Conservation (phyloP, 192 early-diverging fungal species). For the Podila epigama region DNA sequence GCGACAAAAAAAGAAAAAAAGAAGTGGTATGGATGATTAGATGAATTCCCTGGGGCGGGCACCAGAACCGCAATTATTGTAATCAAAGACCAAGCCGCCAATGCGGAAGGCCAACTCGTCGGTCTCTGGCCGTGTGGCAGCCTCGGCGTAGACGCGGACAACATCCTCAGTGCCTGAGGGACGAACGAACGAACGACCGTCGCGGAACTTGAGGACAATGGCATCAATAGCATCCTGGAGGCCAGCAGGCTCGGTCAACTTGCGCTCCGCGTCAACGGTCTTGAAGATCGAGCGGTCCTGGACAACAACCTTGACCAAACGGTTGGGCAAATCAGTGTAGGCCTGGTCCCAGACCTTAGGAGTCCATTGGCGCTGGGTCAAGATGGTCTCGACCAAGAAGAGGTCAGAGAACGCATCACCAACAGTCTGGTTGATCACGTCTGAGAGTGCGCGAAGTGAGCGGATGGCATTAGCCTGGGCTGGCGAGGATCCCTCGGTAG, state of each 20-base stretch:
- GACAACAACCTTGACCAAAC: conserved; percentile 96
- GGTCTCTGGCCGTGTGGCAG: conserved; percentile 88
- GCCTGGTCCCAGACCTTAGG: conserved; percentile 89
- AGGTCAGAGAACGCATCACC: conserved; percentile 98
- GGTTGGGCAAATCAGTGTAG: conserved; percentile 95
- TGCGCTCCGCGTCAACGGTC: conserved; percentile 96
- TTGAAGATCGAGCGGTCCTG: conserved; percentile 86
- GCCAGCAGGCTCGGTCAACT: conserved; percentile 84
- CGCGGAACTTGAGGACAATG: conserved; percentile 81
- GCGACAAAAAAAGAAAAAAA: not conserved
- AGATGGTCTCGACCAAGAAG: conserved; percentile 92
- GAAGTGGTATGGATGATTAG: conserved; percentile 12
- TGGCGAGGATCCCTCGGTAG: conserved; percentile 68
- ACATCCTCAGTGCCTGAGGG: conserved; percentile 99
- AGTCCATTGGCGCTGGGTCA: conserved; percentile 83
- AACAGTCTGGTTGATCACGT: conserved; percentile 98
- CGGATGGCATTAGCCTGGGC: conserved; percentile 80
- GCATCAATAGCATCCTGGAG: conserved; percentile 88
- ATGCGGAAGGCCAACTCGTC: conserved; percentile 89
- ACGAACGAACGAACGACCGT: conserved; percentile 95
- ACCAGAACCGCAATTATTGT: conserved; percentile 88
- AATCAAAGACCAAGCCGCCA: conserved; percentile 92
- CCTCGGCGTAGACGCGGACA: conserved; percentile 99
- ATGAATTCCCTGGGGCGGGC: conserved; percentile 70
- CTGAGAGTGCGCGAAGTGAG: conserved; percentile 82